Conservation (phyloP, 768 basidiomycete species). For the Lepiota venenata region DNA sequence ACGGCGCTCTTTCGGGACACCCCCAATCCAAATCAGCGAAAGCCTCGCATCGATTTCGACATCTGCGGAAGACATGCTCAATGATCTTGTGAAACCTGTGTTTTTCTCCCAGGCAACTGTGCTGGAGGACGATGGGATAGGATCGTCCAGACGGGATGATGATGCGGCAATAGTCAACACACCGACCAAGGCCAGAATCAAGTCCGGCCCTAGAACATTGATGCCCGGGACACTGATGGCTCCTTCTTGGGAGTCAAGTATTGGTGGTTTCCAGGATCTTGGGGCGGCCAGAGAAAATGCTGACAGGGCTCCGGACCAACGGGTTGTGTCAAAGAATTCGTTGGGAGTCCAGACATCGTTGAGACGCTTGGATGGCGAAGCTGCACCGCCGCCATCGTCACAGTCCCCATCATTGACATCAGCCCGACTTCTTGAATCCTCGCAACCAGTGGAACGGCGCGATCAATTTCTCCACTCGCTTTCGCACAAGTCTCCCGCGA, state of each 20-base stretch:
- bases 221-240: conserved; percentile 60
- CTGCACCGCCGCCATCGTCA: conserved; percentile 11
- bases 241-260: conserved; percentile 43
- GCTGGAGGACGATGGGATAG: conserved; percentile 20
- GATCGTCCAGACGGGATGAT: conserved; percentile 18
- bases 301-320: conserved; percentile 16
- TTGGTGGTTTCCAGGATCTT: conserved; percentile 20
- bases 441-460: conserved; percentile 53
- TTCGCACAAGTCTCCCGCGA: conserved; percentile 38
- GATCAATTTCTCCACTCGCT: conserved; percentile 47
- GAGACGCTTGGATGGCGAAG: conserved; percentile 6
- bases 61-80: conserved; percentile 44
- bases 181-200: conserved; percentile 15
- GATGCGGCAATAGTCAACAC: conserved; percentile 14
- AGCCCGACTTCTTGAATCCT: conserved; percentile 35
- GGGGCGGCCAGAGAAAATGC: conserved; percentile 8
- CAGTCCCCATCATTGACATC: conserved; percentile 14
- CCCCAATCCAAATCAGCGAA: conserved; percentile 27
- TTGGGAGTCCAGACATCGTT: conserved; percentile 8
- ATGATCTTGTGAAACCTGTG: conserved; percentile 41
- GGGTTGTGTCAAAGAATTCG: conserved; percentile 17
- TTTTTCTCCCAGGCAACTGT: conserved; percentile 30
- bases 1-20: conserved; percentile 23
- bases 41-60: conserved; percentile 51
- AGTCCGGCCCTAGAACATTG: conserved; percentile 27